phyloP scores from a whole-genome alignment of 768 basidiomycete species.

The Russula vinacea region DNA sequence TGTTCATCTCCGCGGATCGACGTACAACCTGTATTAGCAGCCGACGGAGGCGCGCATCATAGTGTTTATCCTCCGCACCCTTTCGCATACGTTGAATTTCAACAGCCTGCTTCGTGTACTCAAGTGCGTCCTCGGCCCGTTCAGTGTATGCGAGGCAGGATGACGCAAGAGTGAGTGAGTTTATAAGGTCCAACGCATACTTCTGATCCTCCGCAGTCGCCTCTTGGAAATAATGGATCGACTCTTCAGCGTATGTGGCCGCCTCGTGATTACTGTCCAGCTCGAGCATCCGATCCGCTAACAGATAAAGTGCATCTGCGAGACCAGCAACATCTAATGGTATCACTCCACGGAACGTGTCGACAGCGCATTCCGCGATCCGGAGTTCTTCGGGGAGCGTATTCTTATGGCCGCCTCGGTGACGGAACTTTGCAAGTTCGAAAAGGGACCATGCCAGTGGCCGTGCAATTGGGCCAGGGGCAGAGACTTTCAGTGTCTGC shows the following conservation, averaged over 20 bases:
- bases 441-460: constrained; percentile 11
- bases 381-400: constrained; percentile 1
- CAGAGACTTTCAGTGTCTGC: constrained; percentile 5
- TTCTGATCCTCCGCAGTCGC: not conserved
- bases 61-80: not conserved
- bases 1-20: constrained; percentile 9
- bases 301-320: constrained; percentile 11
- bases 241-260: constrained; percentile 21
- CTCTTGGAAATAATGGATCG: constrained; percentile 16
- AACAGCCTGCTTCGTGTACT: constrained; percentile 22
- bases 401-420: not conserved
- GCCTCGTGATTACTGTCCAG: constrained; percentile 14
- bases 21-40: constrained; percentile 11
- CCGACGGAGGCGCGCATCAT: not conserved
- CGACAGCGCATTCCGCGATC: constrained; percentile 7
- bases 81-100: constrained; percentile 13
- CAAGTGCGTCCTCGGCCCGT: constrained; percentile 1
- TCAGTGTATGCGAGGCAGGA: constrained; percentile 22
- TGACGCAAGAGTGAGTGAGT: constrained; percentile 19
- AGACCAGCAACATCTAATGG: constrained; percentile 18
- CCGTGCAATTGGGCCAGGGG: not conserved
- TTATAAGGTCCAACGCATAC: constrained; percentile 14
- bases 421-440: constrained; percentile 14
- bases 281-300: constrained; percentile 21
- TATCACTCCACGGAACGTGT: constrained; percentile 9